phyloP scores from a whole-genome alignment of 1,139 yeast genomes.

The Maudiozyma humilis region DNA sequence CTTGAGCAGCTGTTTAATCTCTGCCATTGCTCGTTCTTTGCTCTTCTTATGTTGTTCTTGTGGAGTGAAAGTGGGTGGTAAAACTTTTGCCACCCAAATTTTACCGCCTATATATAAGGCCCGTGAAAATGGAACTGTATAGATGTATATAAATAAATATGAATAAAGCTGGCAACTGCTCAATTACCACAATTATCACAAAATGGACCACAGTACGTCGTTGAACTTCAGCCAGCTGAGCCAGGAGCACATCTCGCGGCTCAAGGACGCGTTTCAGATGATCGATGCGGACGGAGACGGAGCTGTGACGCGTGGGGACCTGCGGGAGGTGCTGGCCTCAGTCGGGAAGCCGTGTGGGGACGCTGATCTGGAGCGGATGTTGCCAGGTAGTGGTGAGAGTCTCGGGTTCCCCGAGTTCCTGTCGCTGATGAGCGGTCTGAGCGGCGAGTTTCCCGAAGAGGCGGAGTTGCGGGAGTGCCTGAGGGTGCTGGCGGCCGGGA shows the following conservation, averaged over 20 bases:
- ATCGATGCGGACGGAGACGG: constrained; percentile 87
- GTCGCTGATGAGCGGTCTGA: constrained; percentile 55
- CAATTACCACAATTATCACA: too few species aligned
- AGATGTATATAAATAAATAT: too few species aligned
- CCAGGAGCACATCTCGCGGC: constrained; percentile 34
- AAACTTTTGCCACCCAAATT: not conserved
- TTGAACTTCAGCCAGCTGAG: constrained; percentile 27
- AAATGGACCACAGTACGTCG: constrained; percentile 25
- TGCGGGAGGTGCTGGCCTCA: constrained; percentile 48
- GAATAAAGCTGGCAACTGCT: too few species aligned
- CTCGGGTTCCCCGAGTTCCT: constrained; percentile 65
- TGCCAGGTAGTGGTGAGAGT: constrained; percentile 31
- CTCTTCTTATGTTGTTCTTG: too few species aligned
- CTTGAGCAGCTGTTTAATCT: constrained; percentile 42
- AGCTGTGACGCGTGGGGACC: constrained; percentile 48
- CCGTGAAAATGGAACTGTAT: too few species aligned
- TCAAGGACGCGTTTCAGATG: constrained; percentile 48
- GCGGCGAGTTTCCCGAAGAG: constrained; percentile 51
- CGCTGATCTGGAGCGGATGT: constrained; percentile 43
- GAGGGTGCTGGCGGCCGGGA: constrained; percentile 45
- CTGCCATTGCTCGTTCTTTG: constrained; percentile 20
- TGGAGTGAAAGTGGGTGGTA: too few species aligned
- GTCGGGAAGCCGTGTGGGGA: constrained; percentile 38
- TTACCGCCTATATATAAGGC: too few species aligned
- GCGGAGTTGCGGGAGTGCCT: constrained; percentile 58